A percentile compares a stretch with the other conserved stretches of the same genome.
These are phyloP conservation scores for Pinus taeda DNA, from an alignment of 75 land plant species.

Conservation along the genomic window DNA sequence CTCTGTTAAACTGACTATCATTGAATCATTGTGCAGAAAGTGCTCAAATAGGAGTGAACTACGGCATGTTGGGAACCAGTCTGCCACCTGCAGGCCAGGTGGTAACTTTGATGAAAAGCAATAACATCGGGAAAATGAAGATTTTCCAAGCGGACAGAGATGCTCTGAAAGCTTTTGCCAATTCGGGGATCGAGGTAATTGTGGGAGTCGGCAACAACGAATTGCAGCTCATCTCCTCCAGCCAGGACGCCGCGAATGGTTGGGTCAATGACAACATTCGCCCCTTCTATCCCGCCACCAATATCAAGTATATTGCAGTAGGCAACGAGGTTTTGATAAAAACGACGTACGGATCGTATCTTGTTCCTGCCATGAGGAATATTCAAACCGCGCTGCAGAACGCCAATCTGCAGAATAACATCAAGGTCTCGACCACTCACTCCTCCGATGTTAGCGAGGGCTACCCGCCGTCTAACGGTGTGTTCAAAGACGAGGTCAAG, in stretches of 20 bases:
- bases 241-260: slow-evolving; percentile 12
- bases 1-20: too few species aligned
- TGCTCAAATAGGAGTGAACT: slow-evolving; percentile 28
- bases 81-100: slow-evolving; percentile 21
- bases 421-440: slow-evolving; percentile 34
- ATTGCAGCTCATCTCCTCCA: slow-evolving; percentile 16
- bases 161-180: slow-evolving; percentile 29
- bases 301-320: slow-evolving; percentile 49
- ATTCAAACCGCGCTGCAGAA: slow-evolving; percentile 12
- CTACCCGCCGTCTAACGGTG: slow-evolving; percentile 36
- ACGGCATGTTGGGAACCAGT: slow-evolving; percentile 24
- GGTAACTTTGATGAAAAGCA: slow-evolving; percentile 25
- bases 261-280: slow-evolving; percentile 31
- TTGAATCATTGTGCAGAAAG: not conserved
- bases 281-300: slow-evolving; percentile 34
- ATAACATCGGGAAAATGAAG: slow-evolving; percentile 29
- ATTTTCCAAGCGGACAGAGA: slow-evolving; percentile 23
- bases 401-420: slow-evolving; percentile 15
- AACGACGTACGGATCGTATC: slow-evolving; percentile 2
- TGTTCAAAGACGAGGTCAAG: slow-evolving; percentile 6
- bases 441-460: not conserved
- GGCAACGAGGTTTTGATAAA: slow-evolving; percentile 57
- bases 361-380: slow-evolving; percentile 39
- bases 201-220: slow-evolving; percentile 28
- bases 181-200: slow-evolving; percentile 21